A percentile compares a stretch with the other conserved stretches of the same genome.
Evolutionary conservation across 805 yeast genomes (phyloP).

Genomic region (Gaillardinia entomophila): DNA sequence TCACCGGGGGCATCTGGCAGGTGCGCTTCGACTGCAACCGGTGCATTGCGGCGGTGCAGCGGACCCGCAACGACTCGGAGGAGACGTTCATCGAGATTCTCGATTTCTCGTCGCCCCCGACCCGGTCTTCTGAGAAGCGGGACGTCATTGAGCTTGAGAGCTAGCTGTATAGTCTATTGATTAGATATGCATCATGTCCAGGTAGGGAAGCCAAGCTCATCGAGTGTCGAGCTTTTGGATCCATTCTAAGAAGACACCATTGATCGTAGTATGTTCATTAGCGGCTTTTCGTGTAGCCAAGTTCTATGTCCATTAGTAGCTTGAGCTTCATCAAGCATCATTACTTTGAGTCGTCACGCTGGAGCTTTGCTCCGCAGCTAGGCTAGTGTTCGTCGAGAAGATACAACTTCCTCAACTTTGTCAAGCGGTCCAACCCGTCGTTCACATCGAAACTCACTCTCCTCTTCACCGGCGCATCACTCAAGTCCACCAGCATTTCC

Average conservation of each 20-base stretch:
- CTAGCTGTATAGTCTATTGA: too few species aligned
- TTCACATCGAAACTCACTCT: conserved; percentile 20
- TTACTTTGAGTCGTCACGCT: too few species aligned
- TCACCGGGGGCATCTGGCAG: conserved; percentile 90
- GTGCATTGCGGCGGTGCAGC: conserved; percentile 88
- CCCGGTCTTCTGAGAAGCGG: conserved; percentile 1
- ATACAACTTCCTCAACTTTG: conserved; percentile 30
- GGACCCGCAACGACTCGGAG: conserved; percentile 39
- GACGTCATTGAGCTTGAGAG: conserved; percentile 3
- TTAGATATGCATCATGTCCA: too few species aligned
- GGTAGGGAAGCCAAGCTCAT: not conserved
- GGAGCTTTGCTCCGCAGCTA: too few species aligned
- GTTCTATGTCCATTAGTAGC: too few species aligned
- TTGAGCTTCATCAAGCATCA: too few species aligned
- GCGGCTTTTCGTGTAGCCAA: too few species aligned
- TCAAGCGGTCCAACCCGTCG: conserved; percentile 27
- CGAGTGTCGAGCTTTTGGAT: not conserved
- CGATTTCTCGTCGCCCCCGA: conserved; percentile 56
- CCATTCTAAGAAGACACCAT: too few species aligned
- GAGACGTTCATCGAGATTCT: conserved; percentile 77
- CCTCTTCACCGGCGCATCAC: conserved; percentile 8
- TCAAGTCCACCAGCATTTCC: conserved; percentile 10
- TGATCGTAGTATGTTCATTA: too few species aligned
- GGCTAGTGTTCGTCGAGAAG: conserved; percentile 10
- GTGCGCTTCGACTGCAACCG: conserved; percentile 78